Conservation (phyloP, 352 stramenopile genomes). For the Globisporangium viniferum region DNA sequence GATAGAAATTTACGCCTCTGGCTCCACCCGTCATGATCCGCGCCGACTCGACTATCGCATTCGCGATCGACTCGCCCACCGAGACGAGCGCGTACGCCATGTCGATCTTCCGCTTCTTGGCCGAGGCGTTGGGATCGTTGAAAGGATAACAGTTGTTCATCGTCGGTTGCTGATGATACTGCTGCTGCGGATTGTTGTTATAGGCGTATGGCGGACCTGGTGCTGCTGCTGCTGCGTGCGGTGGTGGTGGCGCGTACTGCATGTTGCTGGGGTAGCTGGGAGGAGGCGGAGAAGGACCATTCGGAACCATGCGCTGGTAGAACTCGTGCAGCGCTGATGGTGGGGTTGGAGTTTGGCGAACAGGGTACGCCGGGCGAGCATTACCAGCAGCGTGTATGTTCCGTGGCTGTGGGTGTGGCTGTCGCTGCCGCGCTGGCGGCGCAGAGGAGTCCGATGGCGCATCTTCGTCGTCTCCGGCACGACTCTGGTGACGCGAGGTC, state of each 20-base stretch:
- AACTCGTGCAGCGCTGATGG: not conserved
- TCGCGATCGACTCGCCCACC: conserved; percentile 2
- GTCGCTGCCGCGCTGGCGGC: not conserved
- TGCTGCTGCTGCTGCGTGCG: not conserved
- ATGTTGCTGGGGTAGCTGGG: not conserved
- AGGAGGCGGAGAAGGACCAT: not conserved
- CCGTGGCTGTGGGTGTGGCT: not conserved
- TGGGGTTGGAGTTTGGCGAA: not conserved
- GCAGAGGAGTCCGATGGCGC: not conserved
- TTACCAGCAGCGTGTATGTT: not conserved
- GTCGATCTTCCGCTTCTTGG: conserved; percentile 7
- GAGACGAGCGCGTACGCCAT: conserved; percentile 8
- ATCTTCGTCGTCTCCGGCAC: not conserved
- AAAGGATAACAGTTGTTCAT: not conserved
- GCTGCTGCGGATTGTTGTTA: not conserved
- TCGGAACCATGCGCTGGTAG: not conserved
- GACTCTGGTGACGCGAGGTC: not conserved
- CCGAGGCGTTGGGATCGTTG: not conserved
- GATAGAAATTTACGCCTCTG: not conserved
- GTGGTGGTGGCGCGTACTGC: not conserved
- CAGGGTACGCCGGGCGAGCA: not conserved
- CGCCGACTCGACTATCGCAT: conserved; percentile 9
- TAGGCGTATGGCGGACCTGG: not conserved
- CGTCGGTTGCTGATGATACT: not conserved
- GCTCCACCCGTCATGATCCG: not conserved